Base-by-base conservation (phyloP, 129 eudicot species). In the Pseudognaphalium luteoalbum region DNA sequence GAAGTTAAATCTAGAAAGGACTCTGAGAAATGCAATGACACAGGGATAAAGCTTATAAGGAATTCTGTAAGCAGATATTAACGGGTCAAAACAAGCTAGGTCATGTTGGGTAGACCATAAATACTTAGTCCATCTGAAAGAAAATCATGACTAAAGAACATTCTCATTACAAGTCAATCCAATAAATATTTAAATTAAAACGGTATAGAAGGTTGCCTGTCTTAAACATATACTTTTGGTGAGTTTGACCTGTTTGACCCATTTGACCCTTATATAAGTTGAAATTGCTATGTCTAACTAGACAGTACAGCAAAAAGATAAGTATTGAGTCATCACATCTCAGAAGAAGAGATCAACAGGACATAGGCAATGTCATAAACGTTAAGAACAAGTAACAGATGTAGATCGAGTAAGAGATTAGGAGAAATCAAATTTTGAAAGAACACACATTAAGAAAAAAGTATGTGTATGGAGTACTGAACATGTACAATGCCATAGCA, bases 401-500 rank as follows among this genome's bases (percentile, higher is more conserved):
- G 47, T 17, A n/a, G 44, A 66, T n/a, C n/a, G n/a, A n/a, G 50
- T 6, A 67, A 35, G 30, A 37, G 3, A n/a, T 50, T 66, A 66
- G 29, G 37, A 62, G 15, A 62, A 28, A 21, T 25, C 52, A 33
- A 33, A 67, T 32, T 72, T 72, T 52, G 19, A 28, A 57, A 52
- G 66, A 5, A 56, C 51, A 32, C 11, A 12, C 11, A 12, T 32
- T 25, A n/a, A 29, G 17, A 71, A 71, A 25, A 17, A 8, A 37
- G 22, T 70, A 12, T 22, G 6, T 41, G 28, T 25, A 25, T 41
- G 47, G 9, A 41, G 47, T 32, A 41, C 29, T 41, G 47, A 47
- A 64, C 50, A 63, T 65, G 33, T 47, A 47, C 73, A 76, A 32
- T 19, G 35, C n/a, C 64, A 30, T 29, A 44, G 12, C 34, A 47